Evolutionary conservation across 495 filamentous ascomycete genomes (phyloP).

Genomic region (Aeminium ludgeri): DNA sequence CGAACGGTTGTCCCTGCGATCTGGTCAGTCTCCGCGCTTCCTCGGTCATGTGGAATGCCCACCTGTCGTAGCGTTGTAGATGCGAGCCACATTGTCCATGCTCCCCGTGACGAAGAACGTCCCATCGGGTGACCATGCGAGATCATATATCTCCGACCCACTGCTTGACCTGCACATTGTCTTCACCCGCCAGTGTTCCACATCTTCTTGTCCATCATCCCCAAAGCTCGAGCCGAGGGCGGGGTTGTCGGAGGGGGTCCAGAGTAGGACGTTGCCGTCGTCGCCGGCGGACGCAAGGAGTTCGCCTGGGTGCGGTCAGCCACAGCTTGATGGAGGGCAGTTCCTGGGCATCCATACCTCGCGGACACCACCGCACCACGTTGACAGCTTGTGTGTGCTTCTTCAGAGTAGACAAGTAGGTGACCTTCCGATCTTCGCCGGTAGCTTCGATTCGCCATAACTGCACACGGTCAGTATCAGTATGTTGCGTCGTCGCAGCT

Average conservation of each 20-base stretch:
- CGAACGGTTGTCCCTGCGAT: constrained; percentile 68
- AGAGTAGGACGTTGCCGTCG: constrained; percentile 89
- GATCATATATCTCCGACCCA: constrained; percentile 88
- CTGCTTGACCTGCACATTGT: constrained; percentile 81
- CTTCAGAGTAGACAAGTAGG: constrained; percentile 74
- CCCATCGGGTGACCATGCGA: constrained; percentile 96
- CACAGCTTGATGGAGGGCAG: constrained; percentile 18
- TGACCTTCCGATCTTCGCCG: constrained; percentile 74
- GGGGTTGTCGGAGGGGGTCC: constrained; percentile 73
- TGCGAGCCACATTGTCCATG: constrained; percentile 96
- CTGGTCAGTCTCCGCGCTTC: not conserved
- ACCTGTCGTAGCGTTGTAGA: constrained; percentile 93
- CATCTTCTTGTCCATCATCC: constrained; percentile 75
- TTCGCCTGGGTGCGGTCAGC: constrained; percentile 44
- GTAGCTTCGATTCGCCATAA: constrained; percentile 78
- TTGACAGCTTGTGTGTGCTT: constrained; percentile 98
- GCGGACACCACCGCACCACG: constrained; percentile 87
- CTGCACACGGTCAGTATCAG: constrained; percentile 32
- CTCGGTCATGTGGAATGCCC: constrained; percentile 1
- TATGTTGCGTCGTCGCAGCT: not conserved
- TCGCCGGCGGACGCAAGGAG: constrained; percentile 89
- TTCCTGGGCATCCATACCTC: constrained; percentile 37
- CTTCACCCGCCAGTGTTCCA: constrained; percentile 91
- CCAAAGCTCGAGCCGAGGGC: constrained; percentile 48
- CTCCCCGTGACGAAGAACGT: constrained; percentile 94